Percentiles rank a stretch among this genome's conserved stretches.
These are phyloP conservation scores for Luzula sylvatica DNA, from an alignment of 176 grass and related monocot species.

Conservation along the genomic window DNA sequence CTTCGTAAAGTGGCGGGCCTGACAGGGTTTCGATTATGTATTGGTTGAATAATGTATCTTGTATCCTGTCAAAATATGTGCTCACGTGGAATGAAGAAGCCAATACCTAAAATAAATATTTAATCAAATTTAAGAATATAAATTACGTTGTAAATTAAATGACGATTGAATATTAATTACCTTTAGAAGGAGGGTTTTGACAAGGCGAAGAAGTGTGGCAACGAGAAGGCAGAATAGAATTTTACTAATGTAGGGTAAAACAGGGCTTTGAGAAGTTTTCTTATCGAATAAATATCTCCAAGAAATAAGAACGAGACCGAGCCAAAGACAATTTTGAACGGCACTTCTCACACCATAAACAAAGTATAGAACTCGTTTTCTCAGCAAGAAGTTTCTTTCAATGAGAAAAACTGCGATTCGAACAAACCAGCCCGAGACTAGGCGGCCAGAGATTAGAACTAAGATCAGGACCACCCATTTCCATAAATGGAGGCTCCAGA, in stretches of 20 bases:
- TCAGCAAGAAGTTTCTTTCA: slow-evolving; percentile 76
- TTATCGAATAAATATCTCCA: slow-evolving; percentile 76
- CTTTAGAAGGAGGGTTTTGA: slow-evolving; percentile 89
- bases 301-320: slow-evolving; percentile 60
- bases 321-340: slow-evolving; percentile 88
- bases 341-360: slow-evolving; percentile 78
- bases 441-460: slow-evolving; percentile 83
- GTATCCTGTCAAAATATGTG: slow-evolving; percentile 96
- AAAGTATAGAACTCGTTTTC: slow-evolving; percentile 94
- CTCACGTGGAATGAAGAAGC: slow-evolving; percentile 93
- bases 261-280: slow-evolving; percentile 26
- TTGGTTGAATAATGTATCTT: slow-evolving; percentile 93
- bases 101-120: slow-evolving; percentile 29
- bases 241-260: slow-evolving; percentile 83
- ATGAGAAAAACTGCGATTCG: slow-evolving; percentile 70
- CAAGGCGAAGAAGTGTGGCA: slow-evolving; percentile 56
- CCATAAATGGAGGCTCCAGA: slow-evolving; percentile 77
- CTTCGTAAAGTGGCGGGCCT: slow-evolving; percentile 60
- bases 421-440: slow-evolving; percentile 83
- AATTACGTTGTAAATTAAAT: too few species aligned
- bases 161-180: slow-evolving; percentile 15
- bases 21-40: slow-evolving; percentile 95
- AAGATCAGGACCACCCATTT: slow-evolving; percentile 82
- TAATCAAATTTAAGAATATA: slow-evolving; percentile 1
- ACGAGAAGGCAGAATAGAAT: slow-evolving; percentile 73